Evolutionary conservation across 2,329 filamentous ascomycete genomes (phyloP).

Genomic region (Acrodontium crateriforme): DNA sequence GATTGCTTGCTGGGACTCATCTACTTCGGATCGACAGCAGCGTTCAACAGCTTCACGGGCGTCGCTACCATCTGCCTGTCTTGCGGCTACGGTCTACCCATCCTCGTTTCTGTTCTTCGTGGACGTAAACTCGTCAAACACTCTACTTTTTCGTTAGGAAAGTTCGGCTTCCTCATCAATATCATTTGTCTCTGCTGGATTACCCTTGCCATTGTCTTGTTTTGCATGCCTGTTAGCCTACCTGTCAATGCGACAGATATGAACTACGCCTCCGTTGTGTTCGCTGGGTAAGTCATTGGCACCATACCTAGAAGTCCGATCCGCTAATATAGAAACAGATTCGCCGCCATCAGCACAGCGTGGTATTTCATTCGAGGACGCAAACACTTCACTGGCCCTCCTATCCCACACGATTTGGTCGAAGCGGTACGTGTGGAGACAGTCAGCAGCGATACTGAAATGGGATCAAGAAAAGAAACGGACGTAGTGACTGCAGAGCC

Average conservation of each 20-base stretch:
- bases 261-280: constrained; percentile 27
- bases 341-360: constrained; percentile 18
- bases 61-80: constrained; percentile 68
- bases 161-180: constrained; percentile 56
- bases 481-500: background rate
- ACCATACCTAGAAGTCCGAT: background rate
- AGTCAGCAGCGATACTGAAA: constrained; percentile 12
- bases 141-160: constrained; percentile 55
- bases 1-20: constrained; percentile 62
- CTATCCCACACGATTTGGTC: constrained; percentile 17
- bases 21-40: constrained; percentile 63
- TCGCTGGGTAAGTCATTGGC: constrained; percentile 13
- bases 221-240: constrained; percentile 52
- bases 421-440: constrained; percentile 6
- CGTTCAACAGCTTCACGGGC: constrained; percentile 68
- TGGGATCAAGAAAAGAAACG: constrained; percentile 5
- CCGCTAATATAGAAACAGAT: constrained; percentile 10
- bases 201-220: constrained; percentile 52
- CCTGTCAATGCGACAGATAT: constrained; percentile 27
- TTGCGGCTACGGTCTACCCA: constrained; percentile 62
- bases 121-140: constrained; percentile 51
- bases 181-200: constrained; percentile 58
- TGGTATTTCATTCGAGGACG: constrained; percentile 23
- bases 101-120: constrained; percentile 55
- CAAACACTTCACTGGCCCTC: constrained; percentile 22